Base-by-base conservation (phyloP, 2,329 filamentous ascomycete species). In the Trichoderma sp. region DNA sequence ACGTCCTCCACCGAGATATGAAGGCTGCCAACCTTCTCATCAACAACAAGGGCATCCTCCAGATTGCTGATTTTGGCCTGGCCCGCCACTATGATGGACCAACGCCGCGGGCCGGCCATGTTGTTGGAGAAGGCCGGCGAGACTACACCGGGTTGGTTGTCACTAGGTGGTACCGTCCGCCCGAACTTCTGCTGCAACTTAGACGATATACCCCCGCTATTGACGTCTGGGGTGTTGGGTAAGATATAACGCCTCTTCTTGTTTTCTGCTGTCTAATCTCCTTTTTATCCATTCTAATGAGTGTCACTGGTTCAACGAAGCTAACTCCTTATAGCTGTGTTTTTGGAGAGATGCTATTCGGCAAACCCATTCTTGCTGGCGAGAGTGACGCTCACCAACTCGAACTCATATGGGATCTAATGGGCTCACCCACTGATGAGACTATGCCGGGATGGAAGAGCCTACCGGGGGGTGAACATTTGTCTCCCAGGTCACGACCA, bases 91-190 rank as follows among this genome's bases (percentile, higher is more conserved):
- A 97, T 79, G 94, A 98, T 74, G 96, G 97, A 57, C 87, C 88
- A 0, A 90, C 91, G 5, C 96, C 96, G 3, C 88, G 90, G 71
- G 85, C 92, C 28, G 94, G 94, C 1, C 88, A 87, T 72, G 93
- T 94, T 47, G 93, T 93, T 73, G 95, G 96, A 57, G 92, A 95
- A 70, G 95, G 95, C 0, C 89, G 88, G 71, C 88, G 95, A 78
- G 95, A 98, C 74, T 99, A 99, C 82, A 99, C 96, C 5, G 94
- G 93, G n/a, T 85, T 98, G 15, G 96, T 99, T 20, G 96, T 99
- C 12, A 99, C 96, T 17, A 87, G 96, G 77, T 99, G 96, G 96
- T 99, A 99, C 80, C 88, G 96, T 28, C 96, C 96, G 39, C 96
- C 96, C 0, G 96, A 99, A 85, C 86, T 99, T 50, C 85, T 99